Evolutionary conservation across 345 rosid genomes (phyloP).

Genomic region (Anastatica hierochuntica): DNA sequence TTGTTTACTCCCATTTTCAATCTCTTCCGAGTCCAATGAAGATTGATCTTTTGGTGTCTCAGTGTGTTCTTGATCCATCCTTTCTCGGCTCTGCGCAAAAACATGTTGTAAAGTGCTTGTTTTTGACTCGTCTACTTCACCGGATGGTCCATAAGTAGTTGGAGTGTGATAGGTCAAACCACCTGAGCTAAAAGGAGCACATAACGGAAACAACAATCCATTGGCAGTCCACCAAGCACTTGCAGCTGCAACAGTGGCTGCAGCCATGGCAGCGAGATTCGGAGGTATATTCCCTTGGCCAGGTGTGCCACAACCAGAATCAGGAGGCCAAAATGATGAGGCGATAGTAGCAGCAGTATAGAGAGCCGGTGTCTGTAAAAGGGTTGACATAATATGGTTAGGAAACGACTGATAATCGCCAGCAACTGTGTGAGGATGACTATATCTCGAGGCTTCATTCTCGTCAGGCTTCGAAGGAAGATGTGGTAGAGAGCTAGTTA

Average conservation of each 20-base stretch:
- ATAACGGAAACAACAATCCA: constrained; percentile 68
- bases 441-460: no score
- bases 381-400: constrained; percentile 52
- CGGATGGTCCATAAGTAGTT: constrained; percentile 32
- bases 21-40: constrained; percentile 41
- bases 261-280: constrained; percentile 64
- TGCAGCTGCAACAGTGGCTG: constrained; percentile 93
- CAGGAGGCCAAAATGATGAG: constrained; percentile 64
- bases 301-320: no score
- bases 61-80: no score
- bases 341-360: constrained; percentile 80
- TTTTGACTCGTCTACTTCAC: constrained; percentile 29
- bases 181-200: constrained; percentile 54
- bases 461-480: no score
- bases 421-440: constrained; percentile 29
- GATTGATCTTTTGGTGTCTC: no score
- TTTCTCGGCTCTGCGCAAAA: no score
- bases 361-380: constrained; percentile 80
- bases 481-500: constrained; percentile 34
- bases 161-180: constrained; percentile 47
- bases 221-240: constrained; percentile 99
- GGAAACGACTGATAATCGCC: constrained; percentile 62
- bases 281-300: constrained; percentile 42
- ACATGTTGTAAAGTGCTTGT: no score
- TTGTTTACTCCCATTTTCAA: constrained; percentile 25